phyloP scores from a whole-genome alignment of 352 stramenopile species.

The Phytophthora citricola region DNA sequence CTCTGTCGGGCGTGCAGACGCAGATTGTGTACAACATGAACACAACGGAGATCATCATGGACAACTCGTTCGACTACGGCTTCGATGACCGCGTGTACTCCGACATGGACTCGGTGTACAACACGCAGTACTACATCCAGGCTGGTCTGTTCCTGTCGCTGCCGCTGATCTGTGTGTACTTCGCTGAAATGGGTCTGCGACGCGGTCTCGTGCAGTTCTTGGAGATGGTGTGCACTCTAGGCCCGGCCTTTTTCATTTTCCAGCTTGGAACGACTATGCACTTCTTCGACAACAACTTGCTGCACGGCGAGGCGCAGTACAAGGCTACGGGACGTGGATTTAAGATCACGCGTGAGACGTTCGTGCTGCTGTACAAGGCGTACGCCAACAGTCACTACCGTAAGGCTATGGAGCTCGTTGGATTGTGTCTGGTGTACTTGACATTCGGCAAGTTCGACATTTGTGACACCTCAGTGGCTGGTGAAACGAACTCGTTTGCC shows the following conservation, averaged over 20 bases:
- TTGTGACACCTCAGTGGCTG: conserved; percentile 51
- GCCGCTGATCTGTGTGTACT: conserved; percentile 81
- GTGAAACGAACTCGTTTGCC: conserved; percentile 52
- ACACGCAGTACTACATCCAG: conserved; percentile 90
- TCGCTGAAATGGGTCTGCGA: conserved; percentile 77
- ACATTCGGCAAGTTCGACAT: conserved; percentile 77
- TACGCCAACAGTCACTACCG: conserved; percentile 79
- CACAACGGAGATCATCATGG: conserved; percentile 68
- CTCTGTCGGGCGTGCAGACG: conserved; percentile 70
- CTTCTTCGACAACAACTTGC: conserved; percentile 87
- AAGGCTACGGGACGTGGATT: conserved; percentile 84
- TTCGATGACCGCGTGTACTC: conserved; percentile 73
- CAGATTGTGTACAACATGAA: conserved; percentile 84
- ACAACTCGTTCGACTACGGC: conserved; percentile 48
- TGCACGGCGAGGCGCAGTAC: conserved; percentile 83
- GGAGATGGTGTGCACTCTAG: conserved; percentile 80
- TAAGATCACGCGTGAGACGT: conserved; percentile 85
- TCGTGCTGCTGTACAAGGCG: conserved; percentile 84
- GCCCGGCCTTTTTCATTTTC: conserved; percentile 84
- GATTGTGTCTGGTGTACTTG: conserved; percentile 79
- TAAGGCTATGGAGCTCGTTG: conserved; percentile 81
- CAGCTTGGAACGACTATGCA: conserved; percentile 86
- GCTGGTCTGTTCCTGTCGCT: conserved; percentile 82
- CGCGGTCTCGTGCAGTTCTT: conserved; percentile 76
- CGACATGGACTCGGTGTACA: conserved; percentile 72